phyloP scores from a whole-genome alignment of 2,329 filamentous ascomycete genomes.

The Penicillium griseofulvum region DNA sequence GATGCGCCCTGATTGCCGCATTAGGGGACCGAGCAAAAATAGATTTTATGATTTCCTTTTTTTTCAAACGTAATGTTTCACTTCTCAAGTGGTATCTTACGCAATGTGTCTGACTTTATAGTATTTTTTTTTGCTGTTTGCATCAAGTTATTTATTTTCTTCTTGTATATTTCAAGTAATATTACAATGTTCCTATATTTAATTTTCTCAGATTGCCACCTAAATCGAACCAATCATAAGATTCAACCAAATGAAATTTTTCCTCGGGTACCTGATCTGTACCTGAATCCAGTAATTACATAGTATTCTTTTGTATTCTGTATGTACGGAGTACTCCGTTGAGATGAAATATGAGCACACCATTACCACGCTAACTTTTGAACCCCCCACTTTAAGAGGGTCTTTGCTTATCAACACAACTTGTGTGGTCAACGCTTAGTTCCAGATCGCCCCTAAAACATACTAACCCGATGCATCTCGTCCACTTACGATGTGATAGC shows the following conservation, averaged over 20 bases:
- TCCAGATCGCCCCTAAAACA: slow-evolving; percentile 1
- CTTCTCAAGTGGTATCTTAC: neutral
- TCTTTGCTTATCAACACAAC: neutral
- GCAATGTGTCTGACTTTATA: neutral
- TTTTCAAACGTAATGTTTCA: slow-evolving; percentile 1
- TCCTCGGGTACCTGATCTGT: neutral
- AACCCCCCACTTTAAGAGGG: neutral
- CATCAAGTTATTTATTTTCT: neutral
- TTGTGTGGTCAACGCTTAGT: neutral
- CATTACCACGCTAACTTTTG: neutral
- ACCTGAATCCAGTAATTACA: neutral
- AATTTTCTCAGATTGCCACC: neutral
- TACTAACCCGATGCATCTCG: neutral
- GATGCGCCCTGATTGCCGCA: neutral
- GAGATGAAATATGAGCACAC: neutral
- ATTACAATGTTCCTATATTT: neutral
- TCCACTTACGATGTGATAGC: neutral
- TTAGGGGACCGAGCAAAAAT: neutral
- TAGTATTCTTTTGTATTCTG: too few species aligned
- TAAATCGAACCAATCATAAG: neutral
- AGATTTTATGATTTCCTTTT: neutral
- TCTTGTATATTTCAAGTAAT: neutral
- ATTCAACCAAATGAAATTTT: neutral
- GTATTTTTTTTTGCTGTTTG: neutral
- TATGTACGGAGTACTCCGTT: too few species aligned